Conservation (phyloP, 129 eudicot genomes). For the Erigeron canadensis region DNA sequence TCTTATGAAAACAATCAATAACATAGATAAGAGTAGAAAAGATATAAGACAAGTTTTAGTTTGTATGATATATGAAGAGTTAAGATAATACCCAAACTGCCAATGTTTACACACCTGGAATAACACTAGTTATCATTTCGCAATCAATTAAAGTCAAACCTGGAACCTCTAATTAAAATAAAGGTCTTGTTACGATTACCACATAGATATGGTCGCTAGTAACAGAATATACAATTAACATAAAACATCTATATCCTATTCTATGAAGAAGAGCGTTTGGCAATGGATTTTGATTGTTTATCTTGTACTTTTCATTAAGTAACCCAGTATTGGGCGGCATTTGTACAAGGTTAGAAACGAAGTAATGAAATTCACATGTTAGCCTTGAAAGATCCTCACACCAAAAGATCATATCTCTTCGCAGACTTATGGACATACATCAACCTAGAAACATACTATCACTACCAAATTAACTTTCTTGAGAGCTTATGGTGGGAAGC, state of each 20-base stretch:
- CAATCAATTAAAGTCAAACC: neutral
- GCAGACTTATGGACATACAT: too few species aligned
- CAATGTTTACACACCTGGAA: neutral
- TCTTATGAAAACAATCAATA: neutral
- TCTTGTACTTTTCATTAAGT: too few species aligned
- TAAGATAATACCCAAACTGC: neutral
- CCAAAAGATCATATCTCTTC: too few species aligned
- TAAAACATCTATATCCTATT: neutral
- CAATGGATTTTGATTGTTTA: neutral
- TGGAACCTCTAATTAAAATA: neutral
- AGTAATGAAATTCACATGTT: too few species aligned
- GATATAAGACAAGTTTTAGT: neutral
- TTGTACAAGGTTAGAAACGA: too few species aligned
- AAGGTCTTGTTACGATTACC: neutral
- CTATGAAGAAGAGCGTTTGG: neutral
- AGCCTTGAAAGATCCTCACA: too few species aligned
- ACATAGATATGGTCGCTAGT: neutral
- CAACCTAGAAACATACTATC: too few species aligned
- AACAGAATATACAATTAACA: neutral
- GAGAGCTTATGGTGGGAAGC: too few species aligned
- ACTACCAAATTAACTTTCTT: too few species aligned
- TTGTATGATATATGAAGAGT: neutral
- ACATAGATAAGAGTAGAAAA: neutral
- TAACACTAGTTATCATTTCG: neutral
- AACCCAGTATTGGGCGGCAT: too few species aligned